Base-by-base conservation (phyloP, 1,284 basidiomycete genomes). In the Ceratobasidium sp. region DNA sequence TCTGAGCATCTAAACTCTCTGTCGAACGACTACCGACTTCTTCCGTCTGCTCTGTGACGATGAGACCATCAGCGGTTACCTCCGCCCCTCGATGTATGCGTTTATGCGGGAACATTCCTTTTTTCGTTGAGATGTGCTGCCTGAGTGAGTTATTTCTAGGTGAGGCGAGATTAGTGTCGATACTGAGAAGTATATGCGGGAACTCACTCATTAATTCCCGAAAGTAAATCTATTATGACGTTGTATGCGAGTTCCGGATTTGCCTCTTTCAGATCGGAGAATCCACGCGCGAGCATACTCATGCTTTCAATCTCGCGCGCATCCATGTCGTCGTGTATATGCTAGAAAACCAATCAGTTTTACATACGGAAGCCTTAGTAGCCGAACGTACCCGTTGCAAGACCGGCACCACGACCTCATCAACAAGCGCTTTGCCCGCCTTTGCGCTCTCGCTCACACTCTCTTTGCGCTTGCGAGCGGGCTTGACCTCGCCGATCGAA, bases 251-350 rank as follows among this genome's bases (percentile, higher is more conserved):
- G 85, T 75, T 92, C 90, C 0, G 96, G 89, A 79, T 97, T 96
- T 33, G 89, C 88, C 31, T 91, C 89, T 75, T 90, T 90, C 31
- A 99, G 86, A 79, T 96, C 94, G 64, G 89, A 84, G 82, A 98
- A 98, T 0, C 97, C 97, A 76, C 94, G 88, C 54, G 93, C 89
- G 59, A 99, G 88, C 90, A 96, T 94, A 81, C 92, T 93, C 63
- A 98, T 83, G 17, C 95, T 92, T 81, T 98, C 96, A 8, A 96
- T 91, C 78, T 97, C 93, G 65, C 89, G 86, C 44, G 95, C 94
- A 77, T 94, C 93, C 88, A 95, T 92, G 79, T 96, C 94, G 78
- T 94, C 92, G 36, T 86, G 85, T 71, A 91, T 93, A 44, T 89
- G 87, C 93, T 95, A 79, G n/a, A 33, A 14, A 62, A 17, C 22